Percentiles rank a stretch among this genome's conserved stretches.
Conservation (phyloP, 805 yeast genomes). For the Yamadazyma takamatsuzukensis region DNA sequence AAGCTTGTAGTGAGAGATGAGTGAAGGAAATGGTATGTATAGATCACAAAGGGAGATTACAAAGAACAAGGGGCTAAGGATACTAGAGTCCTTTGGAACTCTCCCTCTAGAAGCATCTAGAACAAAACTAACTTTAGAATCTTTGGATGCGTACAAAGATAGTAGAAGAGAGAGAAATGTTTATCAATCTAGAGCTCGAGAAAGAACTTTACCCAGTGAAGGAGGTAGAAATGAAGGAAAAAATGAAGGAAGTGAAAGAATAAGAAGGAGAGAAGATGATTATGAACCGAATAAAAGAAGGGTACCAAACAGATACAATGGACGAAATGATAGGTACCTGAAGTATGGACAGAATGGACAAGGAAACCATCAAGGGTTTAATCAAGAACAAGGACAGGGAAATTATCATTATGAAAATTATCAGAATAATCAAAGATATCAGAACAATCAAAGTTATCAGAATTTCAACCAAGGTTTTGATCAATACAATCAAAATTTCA, state of each 20-base stretch:
- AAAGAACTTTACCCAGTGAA: too few species aligned
- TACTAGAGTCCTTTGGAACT: too few species aligned
- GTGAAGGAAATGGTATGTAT: too few species aligned
- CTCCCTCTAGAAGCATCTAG: too few species aligned
- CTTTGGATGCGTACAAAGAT: constrained; percentile 5
- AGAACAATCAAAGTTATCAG: constrained; percentile 2
- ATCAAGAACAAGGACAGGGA: constrained; percentile 2
- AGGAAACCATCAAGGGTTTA: constrained; percentile 9
- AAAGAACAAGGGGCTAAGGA: too few species aligned
- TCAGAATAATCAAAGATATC: too few species aligned
- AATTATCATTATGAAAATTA: too few species aligned
- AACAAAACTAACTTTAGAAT: background rate
- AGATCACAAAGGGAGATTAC: too few species aligned
- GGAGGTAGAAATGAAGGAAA: too few species aligned
- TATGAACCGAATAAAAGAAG: background rate
- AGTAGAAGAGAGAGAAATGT: constrained; percentile 2
- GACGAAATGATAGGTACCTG: constrained; percentile 10
- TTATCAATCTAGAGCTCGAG: constrained; percentile 1
- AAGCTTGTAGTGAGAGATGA: too few species aligned
- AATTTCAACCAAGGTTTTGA: background rate
- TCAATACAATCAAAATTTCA: too few species aligned
- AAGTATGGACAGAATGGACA: constrained; percentile 9
- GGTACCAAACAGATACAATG: constrained; percentile 1
- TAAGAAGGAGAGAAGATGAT: background rate
- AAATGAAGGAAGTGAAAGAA: too few species aligned